Evolutionary conservation across 176 grass and related monocot genomes (phyloP).

Genomic region (Triticum aestivum): DNA sequence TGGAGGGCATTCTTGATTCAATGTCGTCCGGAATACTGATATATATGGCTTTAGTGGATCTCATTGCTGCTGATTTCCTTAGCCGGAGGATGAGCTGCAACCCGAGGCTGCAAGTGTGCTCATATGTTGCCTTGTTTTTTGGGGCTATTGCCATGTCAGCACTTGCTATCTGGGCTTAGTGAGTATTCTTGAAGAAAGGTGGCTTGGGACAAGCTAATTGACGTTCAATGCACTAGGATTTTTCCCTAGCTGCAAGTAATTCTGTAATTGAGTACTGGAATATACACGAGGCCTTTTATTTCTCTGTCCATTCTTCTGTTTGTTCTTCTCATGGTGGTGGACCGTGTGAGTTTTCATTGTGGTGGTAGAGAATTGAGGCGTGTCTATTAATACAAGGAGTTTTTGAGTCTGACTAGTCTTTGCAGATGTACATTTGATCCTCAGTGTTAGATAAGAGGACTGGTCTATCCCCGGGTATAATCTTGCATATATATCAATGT

Average conservation of each 20-base stretch:
- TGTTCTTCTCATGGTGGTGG: conserved; percentile 2
- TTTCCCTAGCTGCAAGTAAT: neutral
- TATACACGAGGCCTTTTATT: neutral
- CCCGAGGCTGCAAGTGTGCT: conserved; percentile 40
- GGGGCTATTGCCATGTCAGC: conserved; percentile 69
- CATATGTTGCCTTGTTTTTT: conserved; percentile 60
- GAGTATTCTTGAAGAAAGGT: neutral
- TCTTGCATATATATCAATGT: neutral
- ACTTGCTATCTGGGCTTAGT: conserved; percentile 58
- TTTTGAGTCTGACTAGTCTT: neutral
- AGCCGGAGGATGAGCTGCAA: conserved; percentile 52
- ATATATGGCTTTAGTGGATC: conserved; percentile 63
- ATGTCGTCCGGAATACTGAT: no score
- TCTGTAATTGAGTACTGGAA: neutral
- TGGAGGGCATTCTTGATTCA: no score
- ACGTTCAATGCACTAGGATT: neutral
- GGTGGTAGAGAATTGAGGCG: conserved; percentile 8
- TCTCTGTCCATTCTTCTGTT: conserved; percentile 21
- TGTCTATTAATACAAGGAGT: conserved; percentile 13
- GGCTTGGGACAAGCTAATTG: neutral
- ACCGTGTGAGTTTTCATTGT: neutral
- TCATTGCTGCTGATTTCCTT: conserved; percentile 37
- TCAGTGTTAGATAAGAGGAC: neutral
- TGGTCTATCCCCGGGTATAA: neutral
- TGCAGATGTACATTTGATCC: neutral